phyloP scores from a whole-genome alignment of 2,329 filamentous ascomycete species.

The Macrophomina tecta region DNA sequence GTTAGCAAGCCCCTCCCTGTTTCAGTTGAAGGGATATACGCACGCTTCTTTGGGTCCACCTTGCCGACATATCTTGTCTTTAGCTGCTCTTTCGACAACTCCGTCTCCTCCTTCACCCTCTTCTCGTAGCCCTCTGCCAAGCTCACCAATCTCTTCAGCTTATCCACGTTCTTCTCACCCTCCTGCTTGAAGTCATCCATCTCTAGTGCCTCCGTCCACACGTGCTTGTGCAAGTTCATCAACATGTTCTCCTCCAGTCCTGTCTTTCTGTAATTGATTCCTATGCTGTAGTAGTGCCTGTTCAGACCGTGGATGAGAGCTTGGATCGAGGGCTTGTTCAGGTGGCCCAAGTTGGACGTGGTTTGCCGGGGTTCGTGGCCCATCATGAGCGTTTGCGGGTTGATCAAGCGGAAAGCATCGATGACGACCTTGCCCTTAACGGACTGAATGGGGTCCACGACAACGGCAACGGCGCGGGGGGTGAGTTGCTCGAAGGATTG shows the following conservation, averaged over 20 bases:
- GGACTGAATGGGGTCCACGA: constrained; percentile 98
- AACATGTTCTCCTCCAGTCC: constrained; percentile 99
- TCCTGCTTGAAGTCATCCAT: constrained; percentile 96
- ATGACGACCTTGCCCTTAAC: constrained; percentile 99
- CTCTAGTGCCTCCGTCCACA: constrained; percentile 96
- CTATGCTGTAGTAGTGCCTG: constrained; percentile 98
- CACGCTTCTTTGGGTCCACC: constrained; percentile 96
- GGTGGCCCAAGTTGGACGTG: constrained; percentile 94
- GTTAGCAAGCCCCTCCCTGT: constrained; percentile 32
- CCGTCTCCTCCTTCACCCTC: constrained; percentile 97
- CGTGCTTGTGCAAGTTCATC: constrained; percentile 99
- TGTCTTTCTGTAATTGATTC: constrained; percentile 97
- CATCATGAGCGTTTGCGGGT: constrained; percentile 96
- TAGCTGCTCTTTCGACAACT: constrained; percentile 94
- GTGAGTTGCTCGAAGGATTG: constrained; percentile 99
- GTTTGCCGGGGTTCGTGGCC: constrained; percentile 97
- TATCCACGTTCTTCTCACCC: constrained; percentile 83
- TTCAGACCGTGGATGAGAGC: constrained; percentile 97
- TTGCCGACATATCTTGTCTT: constrained; percentile 99
- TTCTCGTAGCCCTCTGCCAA: constrained; percentile 98
- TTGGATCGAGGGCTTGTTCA: constrained; percentile 99
- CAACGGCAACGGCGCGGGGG: constrained; percentile 93
- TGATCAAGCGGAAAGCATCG: constrained; percentile 97
- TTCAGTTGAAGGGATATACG: constrained; percentile 36
- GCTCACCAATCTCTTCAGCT: constrained; percentile 82